Evolutionary conservation across 805 yeast species (phyloP), one percentile per base, ranked within the genome.

Genomic region (Suhomyces vadensis): DNA sequence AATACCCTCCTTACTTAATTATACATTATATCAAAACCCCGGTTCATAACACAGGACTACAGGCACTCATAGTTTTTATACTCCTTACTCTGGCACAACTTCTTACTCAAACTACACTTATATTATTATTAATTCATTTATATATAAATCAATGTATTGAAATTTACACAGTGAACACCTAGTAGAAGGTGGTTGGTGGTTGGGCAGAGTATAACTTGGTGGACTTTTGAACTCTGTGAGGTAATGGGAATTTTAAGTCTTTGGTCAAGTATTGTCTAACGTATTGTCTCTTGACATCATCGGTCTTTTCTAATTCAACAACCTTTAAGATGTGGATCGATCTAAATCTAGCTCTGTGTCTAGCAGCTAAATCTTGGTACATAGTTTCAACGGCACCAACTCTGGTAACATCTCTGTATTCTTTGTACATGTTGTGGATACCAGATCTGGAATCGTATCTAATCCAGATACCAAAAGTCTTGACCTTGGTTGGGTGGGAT

Each of bases 361-460:
- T 91, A 64, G 99, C 97, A 78, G 99, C 99, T 87, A 94, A 87
- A 79, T 94, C 99, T 77, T 87, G 91, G 94, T 94, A 94, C 85
- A 94, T 85, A 72, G 94, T 81, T 78, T 87, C 96, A 71, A 94
- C 97, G 63, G 98, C 99, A 75, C 88, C 96, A 57, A 90, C 95
- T 83, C 99, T 94, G 82, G 97, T 79, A 65, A 92, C 95, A 68
- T 92, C 99, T 80, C 99, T 90, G 94, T 89, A 88, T 83, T 94
- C 99, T 85, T 94, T 94, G 97, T 94, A 94, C 97, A 94, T 94
- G 95, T 94, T 94, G 95, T 94, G 99, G 70, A 96, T 91, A 82
- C 99, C 99, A 63, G 99, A 94, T 87, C 99, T 95, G 60, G 99
- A 94, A 75, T 94, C 99, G 87, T 94, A 94, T 83, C 99, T 91